Conservation (phyloP, 2,329 filamentous ascomycete genomes). For the Ophioceras dolichostomum region DNA sequence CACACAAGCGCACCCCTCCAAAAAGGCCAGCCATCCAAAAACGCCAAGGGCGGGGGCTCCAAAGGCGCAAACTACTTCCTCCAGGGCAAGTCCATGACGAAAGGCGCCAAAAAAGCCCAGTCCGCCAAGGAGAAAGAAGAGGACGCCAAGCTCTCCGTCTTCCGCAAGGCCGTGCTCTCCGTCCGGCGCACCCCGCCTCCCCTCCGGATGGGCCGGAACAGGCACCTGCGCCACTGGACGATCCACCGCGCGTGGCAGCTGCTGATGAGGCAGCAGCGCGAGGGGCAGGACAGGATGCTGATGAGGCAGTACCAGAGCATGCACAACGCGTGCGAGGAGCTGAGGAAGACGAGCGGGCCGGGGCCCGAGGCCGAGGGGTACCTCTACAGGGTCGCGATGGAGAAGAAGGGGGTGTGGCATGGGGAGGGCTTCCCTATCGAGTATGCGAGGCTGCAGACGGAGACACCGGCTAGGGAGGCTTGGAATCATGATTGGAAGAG, state of each 20-base stretch:
- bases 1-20: too few species aligned
- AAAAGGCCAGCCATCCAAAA: too few species aligned
- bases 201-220: constrained; percentile 77
- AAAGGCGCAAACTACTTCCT: too few species aligned
- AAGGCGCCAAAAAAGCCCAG: too few species aligned
- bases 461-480: constrained; percentile 63
- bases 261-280: constrained; percentile 57
- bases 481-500: constrained; percentile 94
- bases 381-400: constrained; percentile 78
- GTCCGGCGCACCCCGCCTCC: constrained; percentile 39
- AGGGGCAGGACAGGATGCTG: constrained; percentile 54
- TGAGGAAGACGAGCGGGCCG: constrained; percentile 49
- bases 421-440: constrained; percentile 73
- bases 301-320: constrained; percentile 74
- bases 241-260: constrained; percentile 95
- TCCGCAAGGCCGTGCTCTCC: constrained; percentile 18
- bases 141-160: constrained; percentile 20
- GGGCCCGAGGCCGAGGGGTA: constrained; percentile 50
- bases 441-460: constrained; percentile 75
- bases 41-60: too few species aligned
- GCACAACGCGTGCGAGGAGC: constrained; percentile 72
- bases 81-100: too few species aligned
- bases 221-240: constrained; percentile 91
- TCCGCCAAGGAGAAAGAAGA: too few species aligned
- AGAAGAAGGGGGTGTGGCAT: constrained; percentile 75